Evolutionary conservation across 805 yeast species (phyloP), one percentile per base, ranked within the genome.

Genomic region (Yamadazyma akitaensis): DNA sequence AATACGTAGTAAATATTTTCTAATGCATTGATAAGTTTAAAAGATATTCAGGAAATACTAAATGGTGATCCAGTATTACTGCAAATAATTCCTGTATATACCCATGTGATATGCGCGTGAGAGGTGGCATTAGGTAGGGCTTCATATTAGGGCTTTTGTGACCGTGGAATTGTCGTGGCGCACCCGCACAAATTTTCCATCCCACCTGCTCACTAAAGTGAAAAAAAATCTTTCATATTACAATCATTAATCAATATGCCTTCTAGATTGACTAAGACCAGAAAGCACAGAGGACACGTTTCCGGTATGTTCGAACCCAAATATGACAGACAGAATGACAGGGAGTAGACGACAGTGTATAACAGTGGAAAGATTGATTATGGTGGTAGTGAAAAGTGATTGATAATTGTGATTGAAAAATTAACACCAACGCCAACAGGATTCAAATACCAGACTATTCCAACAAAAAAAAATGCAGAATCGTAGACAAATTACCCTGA

Each of bases 261-360:
- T 77, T 88, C 97, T 84, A 90, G 98, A 88, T 85, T 88, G 74
- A 87, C 96, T 72, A 91, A 94, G 80, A 94, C 98, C 80, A 90
- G 99, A 88, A 94, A 94, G 84, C 97, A 89, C 87, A 90, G 99
- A 88, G 99, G 99, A 81, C 85, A 94, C 96, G 98, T 94, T 79
- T 88, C 97, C 75, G 96, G 95, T 88, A 87, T 81, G 95, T 82
- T 65, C 5, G 10, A 33, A 4, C 37, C 11, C 37, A n/a, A 33
- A 5, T 33, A 33, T 18, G 10, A 14, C n/a, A 33, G 37, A 17
- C 6, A 33, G 37, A 33, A 16, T 7, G 11, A 5, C 32, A 28
- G 32, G 9, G 32, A 28, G 5, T 3, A 28, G 5, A 28, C n/a
- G 10, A 28, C n/a, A 3, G 32, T 28, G 32, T 5, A 28, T 12